Percentiles rank a stretch among this genome's conserved stretches.
These are phyloP conservation scores for Capillidium rhysosporum DNA, from an alignment of 371 early-diverging fungal species.

Conservation along the genomic window DNA sequence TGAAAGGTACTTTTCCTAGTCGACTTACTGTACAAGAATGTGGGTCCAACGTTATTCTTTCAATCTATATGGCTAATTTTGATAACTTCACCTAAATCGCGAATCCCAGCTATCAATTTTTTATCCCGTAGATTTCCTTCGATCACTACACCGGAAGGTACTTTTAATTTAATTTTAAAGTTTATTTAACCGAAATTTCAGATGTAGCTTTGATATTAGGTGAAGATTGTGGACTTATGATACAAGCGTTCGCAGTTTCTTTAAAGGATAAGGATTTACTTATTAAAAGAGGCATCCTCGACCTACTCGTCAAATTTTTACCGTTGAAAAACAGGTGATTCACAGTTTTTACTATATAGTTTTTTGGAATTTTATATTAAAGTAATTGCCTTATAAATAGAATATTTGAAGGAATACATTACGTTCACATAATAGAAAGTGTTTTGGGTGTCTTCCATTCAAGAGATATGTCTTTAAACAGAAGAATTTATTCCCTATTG, in stretches of 20 bases:
- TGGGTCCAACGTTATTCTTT: slow-evolving; percentile 54
- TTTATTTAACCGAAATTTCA: slow-evolving; percentile 8
- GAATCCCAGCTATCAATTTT: slow-evolving; percentile 58
- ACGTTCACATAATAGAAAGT: slow-evolving; percentile 35
- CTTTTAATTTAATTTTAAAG: background rate
- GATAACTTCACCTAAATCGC: slow-evolving; percentile 39
- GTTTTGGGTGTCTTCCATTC: slow-evolving; percentile 63
- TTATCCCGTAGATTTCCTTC: slow-evolving; percentile 51
- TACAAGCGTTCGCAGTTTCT: slow-evolving; percentile 52
- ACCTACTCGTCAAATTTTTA: slow-evolving; percentile 60
- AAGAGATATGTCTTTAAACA: slow-evolving; percentile 86
- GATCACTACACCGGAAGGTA: slow-evolving; percentile 39
- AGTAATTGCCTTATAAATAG: slow-evolving; percentile 12
- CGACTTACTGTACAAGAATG: slow-evolving; percentile 36
- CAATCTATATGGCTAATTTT: slow-evolving; percentile 61
- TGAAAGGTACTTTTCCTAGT: slow-evolving; percentile 45
- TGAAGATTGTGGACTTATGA: slow-evolving; percentile 45
- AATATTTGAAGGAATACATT: slow-evolving; percentile 37
- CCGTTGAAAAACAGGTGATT: slow-evolving; percentile 37
- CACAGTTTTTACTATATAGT: background rate
- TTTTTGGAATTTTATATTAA: background rate
- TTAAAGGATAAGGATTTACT: slow-evolving; percentile 49
- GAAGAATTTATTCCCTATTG: slow-evolving; percentile 79
- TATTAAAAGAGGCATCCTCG: slow-evolving; percentile 68
- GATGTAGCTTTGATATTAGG: slow-evolving; percentile 49